Conservation (phyloP, 2,329 filamentous ascomycete species). For the Mycocentrospora acerina region DNA sequence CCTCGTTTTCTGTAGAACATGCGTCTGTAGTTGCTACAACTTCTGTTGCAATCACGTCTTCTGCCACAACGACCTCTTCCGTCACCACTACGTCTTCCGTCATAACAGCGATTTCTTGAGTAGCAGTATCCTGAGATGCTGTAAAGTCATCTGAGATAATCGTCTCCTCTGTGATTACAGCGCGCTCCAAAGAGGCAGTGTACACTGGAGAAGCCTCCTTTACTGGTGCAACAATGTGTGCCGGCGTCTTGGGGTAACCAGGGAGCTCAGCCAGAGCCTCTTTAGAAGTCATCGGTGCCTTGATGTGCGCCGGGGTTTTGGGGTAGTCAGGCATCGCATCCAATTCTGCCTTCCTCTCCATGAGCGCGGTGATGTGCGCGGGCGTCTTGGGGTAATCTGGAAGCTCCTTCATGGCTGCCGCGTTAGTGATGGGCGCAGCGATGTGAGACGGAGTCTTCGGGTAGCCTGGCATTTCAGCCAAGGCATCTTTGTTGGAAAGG, state of each 20-base stretch:
- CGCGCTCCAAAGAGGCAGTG: too few species aligned
- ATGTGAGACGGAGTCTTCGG: conserved; percentile 23
- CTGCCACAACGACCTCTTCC: too few species aligned
- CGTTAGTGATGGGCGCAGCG: conserved; percentile 7
- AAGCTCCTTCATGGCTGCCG: conserved; percentile 15
- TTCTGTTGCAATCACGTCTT: too few species aligned
- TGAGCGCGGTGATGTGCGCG: conserved; percentile 7
- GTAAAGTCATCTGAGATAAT: too few species aligned
- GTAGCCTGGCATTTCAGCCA: conserved; percentile 24
- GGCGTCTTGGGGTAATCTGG: conserved; percentile 12
- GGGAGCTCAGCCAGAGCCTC: conserved; percentile 25
- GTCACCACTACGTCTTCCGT: too few species aligned
- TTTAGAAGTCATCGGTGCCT: conserved; percentile 17
- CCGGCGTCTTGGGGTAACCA: conserved; percentile 18
- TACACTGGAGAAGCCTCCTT: neutral
- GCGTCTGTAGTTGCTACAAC: too few species aligned
- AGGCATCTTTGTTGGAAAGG: conserved; percentile 13
- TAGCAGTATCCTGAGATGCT: too few species aligned
- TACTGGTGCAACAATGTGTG: conserved; percentile 3
- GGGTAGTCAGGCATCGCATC: conserved; percentile 16
- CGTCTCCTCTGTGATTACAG: too few species aligned
- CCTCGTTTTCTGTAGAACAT: too few species aligned
- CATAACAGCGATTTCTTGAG: too few species aligned
- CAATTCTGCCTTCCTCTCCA: conserved; percentile 8
- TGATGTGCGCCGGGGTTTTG: conserved; percentile 19